Percentiles rank a stretch among this genome's conserved stretches.
Evolutionary conservation across 2,329 filamentous ascomycete species (phyloP).

Genomic region (Trichoderma asperellum): DNA sequence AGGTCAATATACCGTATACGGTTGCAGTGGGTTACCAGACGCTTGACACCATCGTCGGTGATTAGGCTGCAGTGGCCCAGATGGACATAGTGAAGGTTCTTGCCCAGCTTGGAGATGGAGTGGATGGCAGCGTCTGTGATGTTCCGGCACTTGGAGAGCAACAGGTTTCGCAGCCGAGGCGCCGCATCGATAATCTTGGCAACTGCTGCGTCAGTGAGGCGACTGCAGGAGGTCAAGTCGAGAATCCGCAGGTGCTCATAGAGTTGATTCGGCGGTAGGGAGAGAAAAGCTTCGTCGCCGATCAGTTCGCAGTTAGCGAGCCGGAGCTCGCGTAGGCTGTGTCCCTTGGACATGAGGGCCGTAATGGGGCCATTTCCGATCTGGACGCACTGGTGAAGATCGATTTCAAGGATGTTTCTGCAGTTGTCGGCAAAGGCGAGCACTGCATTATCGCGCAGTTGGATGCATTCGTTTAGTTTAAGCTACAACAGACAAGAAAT

Average conservation of each 20-base stretch:
- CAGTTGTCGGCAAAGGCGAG: conserved; percentile 86
- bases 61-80: conserved; percentile 91
- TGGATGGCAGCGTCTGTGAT: conserved; percentile 88
- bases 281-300: conserved; percentile 84
- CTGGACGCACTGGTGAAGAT: conserved; percentile 81
- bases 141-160: conserved; percentile 90
- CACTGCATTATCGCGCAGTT: conserved; percentile 81
- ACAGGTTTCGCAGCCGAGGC: conserved; percentile 86
- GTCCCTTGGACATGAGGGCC: conserved; percentile 74
- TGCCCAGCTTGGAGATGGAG: conserved; percentile 85
- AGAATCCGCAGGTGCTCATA: conserved; percentile 92
- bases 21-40: conserved; percentile 83
- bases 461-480: conserved; percentile 91
- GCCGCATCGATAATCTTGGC: conserved; percentile 85
- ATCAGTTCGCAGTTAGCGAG: conserved; percentile 84
- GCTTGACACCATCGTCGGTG: conserved; percentile 85
- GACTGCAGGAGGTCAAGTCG: conserved; percentile 85
- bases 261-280: conserved; percentile 67
- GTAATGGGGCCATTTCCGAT: conserved; percentile 86
- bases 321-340: conserved; percentile 85
- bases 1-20: conserved; percentile 96
- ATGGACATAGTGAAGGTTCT: conserved; percentile 96
- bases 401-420: conserved; percentile 92
- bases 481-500: conserved; percentile 55
- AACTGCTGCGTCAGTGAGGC: conserved; percentile 83